phyloP scores from a whole-genome alignment of 139 green algal species.

The Raphidocelis subcapitata region DNA sequence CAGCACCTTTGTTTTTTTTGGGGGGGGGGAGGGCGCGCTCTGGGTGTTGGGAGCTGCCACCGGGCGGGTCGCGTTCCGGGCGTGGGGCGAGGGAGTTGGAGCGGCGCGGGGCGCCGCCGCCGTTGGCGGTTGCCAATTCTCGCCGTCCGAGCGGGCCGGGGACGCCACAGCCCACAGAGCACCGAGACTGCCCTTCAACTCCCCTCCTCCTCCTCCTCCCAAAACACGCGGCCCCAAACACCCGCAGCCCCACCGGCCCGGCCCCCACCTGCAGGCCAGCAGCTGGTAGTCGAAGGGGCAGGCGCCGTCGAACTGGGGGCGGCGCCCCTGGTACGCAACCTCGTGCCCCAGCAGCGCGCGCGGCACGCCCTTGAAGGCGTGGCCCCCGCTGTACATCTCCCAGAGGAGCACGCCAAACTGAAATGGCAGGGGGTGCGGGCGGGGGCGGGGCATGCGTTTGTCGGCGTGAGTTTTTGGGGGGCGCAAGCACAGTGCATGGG shows the following conservation, averaged over 20 bases:
- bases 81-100: background rate
- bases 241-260: no score
- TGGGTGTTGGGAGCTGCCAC: no score
- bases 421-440: background rate
- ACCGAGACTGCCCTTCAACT: background rate
- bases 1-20: no score
- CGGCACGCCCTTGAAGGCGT: constrained; percentile 31
- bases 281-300: constrained; percentile 47
- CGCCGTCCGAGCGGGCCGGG: background rate
- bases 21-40: no score
- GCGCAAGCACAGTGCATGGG: no score
- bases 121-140: background rate
- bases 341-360: constrained; percentile 26
- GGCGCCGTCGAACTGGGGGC: constrained; percentile 29
- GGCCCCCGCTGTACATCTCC: constrained; percentile 22
- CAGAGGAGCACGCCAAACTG: constrained; percentile 47
- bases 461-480: no score
- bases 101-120: background rate
- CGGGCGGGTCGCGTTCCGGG: background rate
- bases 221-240: no score
- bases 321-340: constrained; percentile 10
- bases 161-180: background rate
- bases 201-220: no score
- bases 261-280: constrained; percentile 35
- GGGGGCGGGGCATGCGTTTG: background rate